Evolutionary conservation across 2,329 filamentous ascomycete species (phyloP), one percentile per base, ranked within the genome.

Genomic region (Zelopaecilomyces penicillatus): DNA sequence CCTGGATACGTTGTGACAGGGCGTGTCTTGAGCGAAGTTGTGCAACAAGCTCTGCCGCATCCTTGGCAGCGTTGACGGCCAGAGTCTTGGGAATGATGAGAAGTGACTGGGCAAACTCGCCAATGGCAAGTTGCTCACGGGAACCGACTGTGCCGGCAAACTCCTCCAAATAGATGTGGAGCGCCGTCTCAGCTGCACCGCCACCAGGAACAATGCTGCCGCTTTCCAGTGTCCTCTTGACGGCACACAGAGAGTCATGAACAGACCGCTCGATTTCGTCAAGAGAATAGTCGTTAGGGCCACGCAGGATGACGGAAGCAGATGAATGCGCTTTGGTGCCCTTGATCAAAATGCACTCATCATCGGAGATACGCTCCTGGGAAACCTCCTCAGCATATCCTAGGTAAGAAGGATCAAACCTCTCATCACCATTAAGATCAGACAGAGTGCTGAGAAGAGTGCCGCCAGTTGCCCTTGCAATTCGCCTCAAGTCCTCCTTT

Each of bases 231-330:
- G 93, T 96, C 56, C 93, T 82, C 82, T 98, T 98, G 52, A 98
- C 90, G 39, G 93, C 93, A 54, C 87, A 96, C 39, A 98, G 76
- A 10, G 91, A 95, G 68, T 98, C 93, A 71, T 98, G 93, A 12
- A 98, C 82, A 2, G 93, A 97, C 53, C 93, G 86, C 76, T 98
- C 93, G 91, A 97, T 98, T 76, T 98, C 93, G 61, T 98, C 93
- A 30, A 98, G 80, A 49, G 88, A 87, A 71, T 86, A 97, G 67
- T 98, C 93, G 68, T 98, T 97, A 56, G 93, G 78, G 38, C 93
- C 93, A 47, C 93, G 87, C 43, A 98, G 85, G 56, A 98, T 94
- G 66, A 96, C 89, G 12, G 93, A 98, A 30, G 93, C 90, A 5
- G 90, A 95, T 3, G 85, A 93, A 69, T 93, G 88, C 29, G 85